Base-by-base conservation (phyloP, 441 rosid genomes). In the Kokia cookei region DNA sequence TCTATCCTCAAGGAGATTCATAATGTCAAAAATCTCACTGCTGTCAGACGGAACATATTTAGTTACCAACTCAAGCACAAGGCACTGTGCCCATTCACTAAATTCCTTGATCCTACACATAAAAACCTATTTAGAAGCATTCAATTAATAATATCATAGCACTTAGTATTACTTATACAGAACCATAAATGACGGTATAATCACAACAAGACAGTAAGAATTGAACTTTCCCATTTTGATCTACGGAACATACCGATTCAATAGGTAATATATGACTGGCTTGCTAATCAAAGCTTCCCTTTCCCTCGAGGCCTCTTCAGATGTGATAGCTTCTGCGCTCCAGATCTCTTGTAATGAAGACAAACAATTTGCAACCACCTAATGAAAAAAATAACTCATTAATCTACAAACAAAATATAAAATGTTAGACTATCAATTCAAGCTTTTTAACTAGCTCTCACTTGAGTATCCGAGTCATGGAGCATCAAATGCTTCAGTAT, bases 1-100 rank as follows among this genome's bases (percentile, higher is more conserved):
- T 82, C 99, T 91, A 87, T 96, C 99, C 82, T 93, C 99, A 69
- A 96, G 92, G 79, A 96, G 93, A 85, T 96, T 96, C 99, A 96
- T 96, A 71, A 93, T 89, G 82, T 96, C 97, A 85, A 96, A 96
- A 82, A 91, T 91, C 81, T 96, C 98, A 87, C 86, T 92, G 82
- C 81, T 88, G 61, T 93, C 99, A 24, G 94, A 77, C 0, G 98
- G 99, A 59, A 96, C 87, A 79, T 96, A 96, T 82, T 93, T 96
- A 75, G 89, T 86, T 58, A 86, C 93, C 83, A 96, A 84, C 78
- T 96, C 99, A 81, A 96, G 96, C 83, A 96, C 89, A 77, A 92
- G 93, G 79, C 98, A 93, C 71, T 96, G 99, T 42, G 97, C 95
- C 98, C 99, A 96, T 84, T 96, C 99, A 83, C 83, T 92, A 75